Evolutionary conservation across 306 rosid species (phyloP), one percentile per base, ranked within the genome.

Genomic region (Quillaja saponaria): DNA sequence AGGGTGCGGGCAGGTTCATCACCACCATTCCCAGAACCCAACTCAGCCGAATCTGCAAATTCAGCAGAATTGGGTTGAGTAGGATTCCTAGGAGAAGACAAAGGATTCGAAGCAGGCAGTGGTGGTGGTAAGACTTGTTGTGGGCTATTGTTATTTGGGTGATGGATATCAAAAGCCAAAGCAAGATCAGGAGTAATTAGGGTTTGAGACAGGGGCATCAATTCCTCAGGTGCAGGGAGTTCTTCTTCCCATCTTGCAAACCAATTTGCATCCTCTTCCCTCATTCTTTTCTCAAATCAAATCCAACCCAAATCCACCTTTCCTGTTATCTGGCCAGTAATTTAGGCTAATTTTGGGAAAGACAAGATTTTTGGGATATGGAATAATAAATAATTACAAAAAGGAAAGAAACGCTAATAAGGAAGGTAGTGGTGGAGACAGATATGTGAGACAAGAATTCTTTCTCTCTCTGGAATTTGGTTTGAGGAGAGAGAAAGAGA

Each of bases 1-100:
- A 92, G 96, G n/a, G 98, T 92, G 0, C 96, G 64, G 0, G 98
- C 98, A 0, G 98, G 94, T 37, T 92, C 98, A n/a, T 88, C 97
- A 1, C 91, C 91, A 3, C 66, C 94, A 4, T 80, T 86, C 0
- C 91, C 98, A 6, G 98, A 88, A 9, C 95, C 92, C 48, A 88
- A 66, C 37, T 91, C 98, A 12, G 79, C 90, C 17, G 98, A 88
- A 57, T 91, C 98, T 0, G 88, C 87, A 12, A 86, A 86, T 34
- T 92, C 98, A 3, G 85, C 76, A 0, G 98, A 91, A 76, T 76
- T 78, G 65, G 90, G 95, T 3, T 80, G 90, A 61, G 76, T 37
- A 16, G 72, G 71, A 47, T 68, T 71, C 6, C 74, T 61, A 0
- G 80, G 75, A 1, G 88, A 77, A 13, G 87, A 77, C 18, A 76